A percentile compares a stretch with the other conserved stretches of the same genome.
Evolutionary conservation across 768 basidiomycete genomes (phyloP).

Genomic region (Tylopilus vinaceipallidus): DNA sequence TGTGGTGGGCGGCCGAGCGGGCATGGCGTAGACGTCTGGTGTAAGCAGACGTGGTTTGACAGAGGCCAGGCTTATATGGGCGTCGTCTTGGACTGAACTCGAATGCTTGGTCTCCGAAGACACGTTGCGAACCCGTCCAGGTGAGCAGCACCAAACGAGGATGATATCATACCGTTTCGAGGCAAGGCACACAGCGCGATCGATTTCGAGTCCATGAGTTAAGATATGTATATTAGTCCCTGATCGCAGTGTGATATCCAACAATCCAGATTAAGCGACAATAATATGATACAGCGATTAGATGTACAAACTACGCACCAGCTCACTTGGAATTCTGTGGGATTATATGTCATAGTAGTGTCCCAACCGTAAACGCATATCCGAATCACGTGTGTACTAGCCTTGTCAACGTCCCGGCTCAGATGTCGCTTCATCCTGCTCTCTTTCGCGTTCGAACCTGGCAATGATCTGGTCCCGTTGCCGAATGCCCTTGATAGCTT

Average conservation of each 20-base stretch:
- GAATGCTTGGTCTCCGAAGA: neutral
- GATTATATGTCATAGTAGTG: neutral
- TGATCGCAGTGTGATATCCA: too few relatives aligned
- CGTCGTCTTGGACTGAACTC: neutral
- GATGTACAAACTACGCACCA: neutral
- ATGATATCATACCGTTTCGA: neutral
- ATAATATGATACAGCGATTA: neutral
- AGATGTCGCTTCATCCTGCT: conserved; percentile 1
- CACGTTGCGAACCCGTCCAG: neutral
- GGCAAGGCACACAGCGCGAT: too few relatives aligned
- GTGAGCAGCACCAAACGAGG: neutral
- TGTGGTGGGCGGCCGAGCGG: neutral
- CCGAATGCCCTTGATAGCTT: conserved; percentile 28
- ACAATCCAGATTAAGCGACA: neutral
- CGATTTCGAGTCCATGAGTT: too few relatives aligned
- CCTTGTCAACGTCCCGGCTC: neutral
- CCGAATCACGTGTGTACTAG: neutral
- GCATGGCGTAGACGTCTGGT: neutral
- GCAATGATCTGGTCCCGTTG: conserved; percentile 30
- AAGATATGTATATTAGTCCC: too few relatives aligned
- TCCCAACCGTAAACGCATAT: neutral
- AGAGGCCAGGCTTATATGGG: neutral
- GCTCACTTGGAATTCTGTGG: neutral
- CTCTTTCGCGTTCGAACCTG: conserved; percentile 4
- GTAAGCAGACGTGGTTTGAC: neutral